These are phyloP conservation scores for Leccinum broughii DNA, from an alignment of 768 basidiomycete genomes.

Conservation along the genomic window DNA sequence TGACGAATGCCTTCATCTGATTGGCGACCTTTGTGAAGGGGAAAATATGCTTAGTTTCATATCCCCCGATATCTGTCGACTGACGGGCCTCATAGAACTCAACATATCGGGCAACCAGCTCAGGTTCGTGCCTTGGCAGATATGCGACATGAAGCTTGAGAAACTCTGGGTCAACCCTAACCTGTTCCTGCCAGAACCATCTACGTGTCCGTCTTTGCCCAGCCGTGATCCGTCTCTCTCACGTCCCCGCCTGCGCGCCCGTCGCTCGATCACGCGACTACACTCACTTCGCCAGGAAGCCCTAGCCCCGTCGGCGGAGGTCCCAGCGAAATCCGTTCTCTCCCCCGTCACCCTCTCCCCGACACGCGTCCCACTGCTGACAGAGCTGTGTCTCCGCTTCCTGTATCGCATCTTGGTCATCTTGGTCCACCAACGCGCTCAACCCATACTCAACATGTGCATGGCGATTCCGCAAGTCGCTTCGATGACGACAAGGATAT, in stretches of 20 bases:
- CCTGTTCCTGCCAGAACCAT: slow-evolving; percentile 48
- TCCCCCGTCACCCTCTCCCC: slow-evolving; percentile 9
- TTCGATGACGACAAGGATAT: too few species aligned
- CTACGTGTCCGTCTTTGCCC: too few species aligned
- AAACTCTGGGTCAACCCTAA: slow-evolving; percentile 56
- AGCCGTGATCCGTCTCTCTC: slow-evolving; percentile 10
- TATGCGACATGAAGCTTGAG: slow-evolving; percentile 55
- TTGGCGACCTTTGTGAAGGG: slow-evolving; percentile 38
- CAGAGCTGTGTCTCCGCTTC: too few species aligned
- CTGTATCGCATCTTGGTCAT: too few species aligned
- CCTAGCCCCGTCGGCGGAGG: background rate
- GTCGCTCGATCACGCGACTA: too few species aligned
- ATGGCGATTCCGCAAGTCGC: too few species aligned
- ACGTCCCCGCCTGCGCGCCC: too few species aligned
- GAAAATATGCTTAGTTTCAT: slow-evolving; percentile 54
- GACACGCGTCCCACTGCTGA: slow-evolving; percentile 21
- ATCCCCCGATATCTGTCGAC: slow-evolving; percentile 60
- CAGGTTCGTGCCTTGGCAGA: slow-evolving; percentile 62
- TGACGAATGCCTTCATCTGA: background rate
- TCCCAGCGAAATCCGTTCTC: background rate
- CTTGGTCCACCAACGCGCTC: too few species aligned
- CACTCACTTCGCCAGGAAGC: background rate
- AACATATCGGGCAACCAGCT: slow-evolving; percentile 63
- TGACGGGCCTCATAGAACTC: slow-evolving; percentile 56
- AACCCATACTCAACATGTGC: too few species aligned